Evolutionary conservation across 768 basidiomycete genomes (phyloP).

Genomic region (Leccinum pellstonianum): DNA sequence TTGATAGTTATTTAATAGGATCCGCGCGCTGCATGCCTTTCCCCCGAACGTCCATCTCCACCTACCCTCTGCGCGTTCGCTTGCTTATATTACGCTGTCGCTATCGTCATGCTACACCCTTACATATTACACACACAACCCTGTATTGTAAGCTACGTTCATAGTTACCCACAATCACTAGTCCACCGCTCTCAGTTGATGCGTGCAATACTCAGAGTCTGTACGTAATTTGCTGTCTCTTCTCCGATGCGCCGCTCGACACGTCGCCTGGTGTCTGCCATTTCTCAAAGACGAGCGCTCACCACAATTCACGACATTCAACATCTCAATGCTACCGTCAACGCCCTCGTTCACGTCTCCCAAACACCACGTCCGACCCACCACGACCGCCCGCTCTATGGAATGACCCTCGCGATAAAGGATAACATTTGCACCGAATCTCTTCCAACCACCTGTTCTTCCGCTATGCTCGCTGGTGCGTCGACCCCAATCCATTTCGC

Average conservation of each 20-base stretch:
- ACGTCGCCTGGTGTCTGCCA: background rate
- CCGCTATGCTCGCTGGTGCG: conserved; percentile 66
- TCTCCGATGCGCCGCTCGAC: background rate
- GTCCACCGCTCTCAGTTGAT: conserved; percentile 23
- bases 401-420: conserved; percentile 70
- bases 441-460: conserved; percentile 76
- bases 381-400: conserved; percentile 34
- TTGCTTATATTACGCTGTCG: conserved; percentile 18
- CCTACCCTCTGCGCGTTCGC: conserved; percentile 10
- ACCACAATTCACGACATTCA: background rate
- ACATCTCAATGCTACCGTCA: conserved; percentile 41
- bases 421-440: conserved; percentile 78
- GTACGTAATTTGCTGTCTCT: background rate
- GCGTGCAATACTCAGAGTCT: too few species aligned
- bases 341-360: conserved; percentile 50
- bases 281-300: background rate
- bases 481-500: background rate
- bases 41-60: background rate
- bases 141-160: conserved; percentile 23
- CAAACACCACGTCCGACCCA: background rate
- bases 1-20: conserved; percentile 14
- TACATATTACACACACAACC: background rate
- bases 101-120: conserved; percentile 5
- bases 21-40: background rate
- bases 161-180: conserved; percentile 23